Evolutionary conservation across 1,284 basidiomycete species (phyloP).

Genomic region (Ustilago shanxiensis): DNA sequence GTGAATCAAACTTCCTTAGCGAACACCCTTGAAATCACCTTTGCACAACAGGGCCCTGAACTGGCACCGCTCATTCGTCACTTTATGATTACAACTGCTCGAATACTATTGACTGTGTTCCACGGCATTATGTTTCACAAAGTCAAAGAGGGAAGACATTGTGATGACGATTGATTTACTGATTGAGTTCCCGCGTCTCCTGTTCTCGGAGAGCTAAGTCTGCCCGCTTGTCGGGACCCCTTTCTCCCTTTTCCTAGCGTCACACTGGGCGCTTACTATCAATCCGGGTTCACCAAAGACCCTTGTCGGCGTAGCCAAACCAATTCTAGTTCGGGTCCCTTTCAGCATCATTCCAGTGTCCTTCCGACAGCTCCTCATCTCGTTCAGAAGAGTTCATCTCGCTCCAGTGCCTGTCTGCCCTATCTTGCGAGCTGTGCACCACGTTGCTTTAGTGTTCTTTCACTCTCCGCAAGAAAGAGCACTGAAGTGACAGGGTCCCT

Average conservation of each 20-base stretch:
- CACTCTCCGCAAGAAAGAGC: neutral
- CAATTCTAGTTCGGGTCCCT: neutral
- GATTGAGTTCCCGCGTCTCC: neutral
- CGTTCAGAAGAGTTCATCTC: neutral
- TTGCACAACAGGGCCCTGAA: neutral
- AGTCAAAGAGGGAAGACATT: neutral
- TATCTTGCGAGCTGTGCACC: neutral
- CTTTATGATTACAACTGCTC: neutral
- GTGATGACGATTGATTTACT: conserved; percentile 3
- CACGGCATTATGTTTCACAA: neutral
- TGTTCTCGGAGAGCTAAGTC: neutral
- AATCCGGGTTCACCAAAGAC: neutral
- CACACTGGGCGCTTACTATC: neutral
- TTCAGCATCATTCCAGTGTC: neutral
- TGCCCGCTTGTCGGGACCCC: neutral
- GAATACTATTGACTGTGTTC: neutral
- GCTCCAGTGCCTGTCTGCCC: neutral
- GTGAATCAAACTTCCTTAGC: neutral
- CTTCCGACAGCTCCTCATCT: neutral
- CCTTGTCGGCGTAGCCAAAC: neutral
- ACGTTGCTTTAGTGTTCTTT: conserved; percentile 4
- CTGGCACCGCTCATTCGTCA: neutral
- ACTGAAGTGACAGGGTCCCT: neutral
- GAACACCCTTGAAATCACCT: neutral
- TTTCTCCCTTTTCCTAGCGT: neutral